Conservation (phyloP, 177 flowering plant species). For the Vitis hybrid region DNA sequence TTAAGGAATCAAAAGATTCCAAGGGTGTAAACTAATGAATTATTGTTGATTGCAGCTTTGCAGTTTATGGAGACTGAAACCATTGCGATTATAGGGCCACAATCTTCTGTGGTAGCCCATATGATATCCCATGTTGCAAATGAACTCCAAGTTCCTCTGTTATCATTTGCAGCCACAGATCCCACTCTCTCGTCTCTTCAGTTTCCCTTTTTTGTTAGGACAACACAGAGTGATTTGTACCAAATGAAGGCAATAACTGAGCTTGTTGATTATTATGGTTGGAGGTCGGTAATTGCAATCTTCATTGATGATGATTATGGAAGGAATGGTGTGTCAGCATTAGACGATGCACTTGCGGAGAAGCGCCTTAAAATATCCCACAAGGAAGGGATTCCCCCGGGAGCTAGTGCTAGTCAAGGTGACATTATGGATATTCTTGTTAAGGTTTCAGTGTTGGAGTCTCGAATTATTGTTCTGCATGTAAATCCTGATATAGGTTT, state of each 20-base stretch:
- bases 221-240: slow-evolving; percentile 53
- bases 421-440: slow-evolving; percentile 47
- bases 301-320: slow-evolving; percentile 69
- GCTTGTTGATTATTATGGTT: slow-evolving; percentile 52
- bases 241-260: slow-evolving; percentile 83
- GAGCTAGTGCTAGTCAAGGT: slow-evolving; percentile 15
- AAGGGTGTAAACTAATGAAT: background rate
- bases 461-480: slow-evolving; percentile 66
- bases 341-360: slow-evolving; percentile 63
- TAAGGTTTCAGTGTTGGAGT: slow-evolving; percentile 55
- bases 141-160: slow-evolving; percentile 68
- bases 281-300: slow-evolving; percentile 63
- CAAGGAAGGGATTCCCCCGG: slow-evolving; percentile 53
- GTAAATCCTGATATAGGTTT: slow-evolving; percentile 45
- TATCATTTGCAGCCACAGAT: slow-evolving; percentile 74
- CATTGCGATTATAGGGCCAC: slow-evolving; percentile 75
- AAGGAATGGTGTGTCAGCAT: slow-evolving; percentile 55
- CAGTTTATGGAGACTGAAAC: slow-evolving; percentile 62
- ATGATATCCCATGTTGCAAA: slow-evolving; percentile 56
- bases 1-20: background rate
- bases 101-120: slow-evolving; percentile 65
- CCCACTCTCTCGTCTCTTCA: slow-evolving; percentile 66
- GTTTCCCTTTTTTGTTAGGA: slow-evolving; percentile 63
- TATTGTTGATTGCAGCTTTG: slow-evolving; percentile 34
- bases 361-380: slow-evolving; percentile 62